Base-by-base conservation (phyloP, 2,329 filamentous ascomycete species). In the Aspergillus novofumigatus region DNA sequence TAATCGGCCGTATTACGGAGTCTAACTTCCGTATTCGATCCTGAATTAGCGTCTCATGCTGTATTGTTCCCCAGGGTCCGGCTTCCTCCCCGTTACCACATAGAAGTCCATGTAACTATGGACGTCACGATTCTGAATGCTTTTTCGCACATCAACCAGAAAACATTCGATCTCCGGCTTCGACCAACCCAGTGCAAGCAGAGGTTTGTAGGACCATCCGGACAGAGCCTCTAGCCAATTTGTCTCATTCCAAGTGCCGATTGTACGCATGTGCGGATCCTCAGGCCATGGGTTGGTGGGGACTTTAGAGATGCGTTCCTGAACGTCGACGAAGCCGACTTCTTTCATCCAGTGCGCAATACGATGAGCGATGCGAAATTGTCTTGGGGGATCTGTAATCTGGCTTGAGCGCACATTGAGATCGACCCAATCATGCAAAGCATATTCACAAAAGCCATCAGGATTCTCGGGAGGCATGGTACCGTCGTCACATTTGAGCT, bases 311-410 rank as follows among this genome's bases (percentile, higher is more conserved):
- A 81, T 66, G 35, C 77, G 75, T 60, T 83, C 79, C 49, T 81
- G 73, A 11, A 87, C 78, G 54, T 86, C 81, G 3, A 81, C 76
- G 56, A 85, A 86, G 0, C 85, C 85, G 1, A 81, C 78, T 28
- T 81, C 78, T 65, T 78, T 75, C 70, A 86, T 82, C 75, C 78
- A 83, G 3, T 68, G 73, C 57, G 82, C 81, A 35, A 85, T 67
- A 47, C 80, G 77, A 44, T 83, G 78, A 0, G 81, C 82, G 28
- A 85, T 76, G 3, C 81, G 75, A 55, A 83, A 74, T 58, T 84
- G 75, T 54, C 77, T 70, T 41, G 74, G 58, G 65, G 80, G 63
- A 71, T 74, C 63, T 63, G 72, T 54, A 26, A 69, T 74, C 45
- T 80, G 78, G 21, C 81, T 80, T 11, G 79, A 72, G 26, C 72